A percentile compares a stretch with the other conserved stretches of the same genome.
Evolutionary conservation across 495 filamentous ascomycete genomes (phyloP).

Genomic region (Lepraria neglecta): DNA sequence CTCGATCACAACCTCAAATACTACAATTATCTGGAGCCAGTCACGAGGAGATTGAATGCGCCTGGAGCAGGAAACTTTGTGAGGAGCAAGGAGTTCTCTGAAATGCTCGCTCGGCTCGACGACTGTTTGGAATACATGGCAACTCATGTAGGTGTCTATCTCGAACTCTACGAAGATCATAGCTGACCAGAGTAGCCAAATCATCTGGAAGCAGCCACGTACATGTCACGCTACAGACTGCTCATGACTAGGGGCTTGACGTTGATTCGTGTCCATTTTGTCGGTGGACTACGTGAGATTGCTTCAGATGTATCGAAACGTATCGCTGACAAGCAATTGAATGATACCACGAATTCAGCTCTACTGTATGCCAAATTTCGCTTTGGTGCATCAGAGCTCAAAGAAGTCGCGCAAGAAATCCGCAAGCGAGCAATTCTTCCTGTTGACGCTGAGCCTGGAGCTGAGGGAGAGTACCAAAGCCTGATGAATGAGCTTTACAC

Average conservation of each 20-base stretch:
- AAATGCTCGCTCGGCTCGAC: slow-evolving; percentile 79
- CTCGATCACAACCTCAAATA: slow-evolving; percentile 83
- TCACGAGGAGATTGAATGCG: slow-evolving; percentile 83
- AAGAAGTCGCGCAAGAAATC: slow-evolving; percentile 60
- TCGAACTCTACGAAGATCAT: neutral
- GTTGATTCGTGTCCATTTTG: slow-evolving; percentile 80
- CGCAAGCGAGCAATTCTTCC: slow-evolving; percentile 59
- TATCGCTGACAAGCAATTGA: slow-evolving; percentile 62
- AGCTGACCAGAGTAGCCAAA: slow-evolving; percentile 49
- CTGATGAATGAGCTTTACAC: slow-evolving; percentile 62
- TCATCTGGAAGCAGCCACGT: slow-evolving; percentile 80
- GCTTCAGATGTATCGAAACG: slow-evolving; percentile 63
- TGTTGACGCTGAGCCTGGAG: slow-evolving; percentile 53
- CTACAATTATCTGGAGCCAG: slow-evolving; percentile 85
- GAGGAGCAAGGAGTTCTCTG: slow-evolving; percentile 70
- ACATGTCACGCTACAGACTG: slow-evolving; percentile 63
- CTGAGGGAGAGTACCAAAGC: slow-evolving; percentile 61
- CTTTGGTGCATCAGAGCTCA: slow-evolving; percentile 59
- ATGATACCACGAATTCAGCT: slow-evolving; percentile 69
- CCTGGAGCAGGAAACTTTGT: slow-evolving; percentile 81
- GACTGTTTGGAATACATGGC: slow-evolving; percentile 87
- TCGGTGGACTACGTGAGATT: slow-evolving; percentile 63
- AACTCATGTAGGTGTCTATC: slow-evolving; percentile 54
- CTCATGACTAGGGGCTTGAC: slow-evolving; percentile 67
- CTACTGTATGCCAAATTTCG: slow-evolving; percentile 73